Base-by-base conservation (phyloP, 306 rosid genomes). In the Bauhinia variegata region DNA sequence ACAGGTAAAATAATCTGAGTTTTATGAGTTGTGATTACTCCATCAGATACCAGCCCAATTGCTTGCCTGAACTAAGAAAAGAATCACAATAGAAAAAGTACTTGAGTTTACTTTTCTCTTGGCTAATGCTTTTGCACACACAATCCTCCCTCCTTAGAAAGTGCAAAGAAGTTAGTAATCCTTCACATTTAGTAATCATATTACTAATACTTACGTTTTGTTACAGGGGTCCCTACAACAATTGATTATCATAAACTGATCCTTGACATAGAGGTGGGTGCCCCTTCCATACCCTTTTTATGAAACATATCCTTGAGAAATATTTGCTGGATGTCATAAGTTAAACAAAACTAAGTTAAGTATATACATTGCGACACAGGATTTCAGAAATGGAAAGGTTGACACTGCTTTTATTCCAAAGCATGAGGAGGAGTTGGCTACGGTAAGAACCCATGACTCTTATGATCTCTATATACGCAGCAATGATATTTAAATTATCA, bases 161-260 rank as follows among this genome's bases (percentile, higher is more conserved):
- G 55, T 17, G 16, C 8, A 41, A 8, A 8, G 47, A 16, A 37
- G 18, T 11, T 54, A 11, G 41, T 31, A 65, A 33, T 48, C 31
- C 61, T 75, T 54, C 52, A 33, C 46, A 13, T 19, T 49, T 51
- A 37, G 37, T 56, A 62, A n/a, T n/a, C n/a, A 11, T 57, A 34
- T 44, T 12, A 49, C 47, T 62, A 53, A 64, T 70, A 55, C 18
- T 31, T 58, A 12, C 44, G 37, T 10, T 54, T 60, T 64, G 64
- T 77, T 54, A 18, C 91, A 90, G 97, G 99, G 67, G 89, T 93
- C 77, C 99, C 99, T 50, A 93, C 99, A n/a, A 93, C 99, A 73
- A 90, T 93, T 50, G 99, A 93, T 19, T 93, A 93, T 82, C 97
- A 93, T 79, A 93, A 93, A 80, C 96, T 93, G 50, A 93, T 93